These are phyloP conservation scores for Athelia sp. DNA, from an alignment of 1,284 basidiomycete genomes.

Conservation along the genomic window DNA sequence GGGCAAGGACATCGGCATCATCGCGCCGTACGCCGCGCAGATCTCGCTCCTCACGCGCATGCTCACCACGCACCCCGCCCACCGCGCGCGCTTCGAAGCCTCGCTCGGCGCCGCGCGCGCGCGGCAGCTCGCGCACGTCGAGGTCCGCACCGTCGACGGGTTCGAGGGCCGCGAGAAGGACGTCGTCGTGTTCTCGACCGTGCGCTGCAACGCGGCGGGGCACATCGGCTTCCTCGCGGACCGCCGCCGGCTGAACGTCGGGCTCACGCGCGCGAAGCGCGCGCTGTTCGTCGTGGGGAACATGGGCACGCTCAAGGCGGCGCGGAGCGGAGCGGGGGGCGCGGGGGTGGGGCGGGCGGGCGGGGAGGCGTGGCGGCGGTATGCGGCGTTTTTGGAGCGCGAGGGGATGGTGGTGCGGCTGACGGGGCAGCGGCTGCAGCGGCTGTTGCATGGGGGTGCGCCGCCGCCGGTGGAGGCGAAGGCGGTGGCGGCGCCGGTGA, in stretches of 20 bases:
- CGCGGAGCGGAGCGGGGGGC: constrained; percentile 27
- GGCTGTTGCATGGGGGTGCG: constrained; percentile 42
- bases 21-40: constrained; percentile 84
- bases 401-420: constrained; percentile 48
- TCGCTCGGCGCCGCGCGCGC: constrained; percentile 62
- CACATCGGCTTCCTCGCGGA: constrained; percentile 91
- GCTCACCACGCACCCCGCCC: constrained; percentile 48
- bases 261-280: constrained; percentile 80
- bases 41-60: constrained; percentile 65
- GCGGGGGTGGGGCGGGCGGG: constrained; percentile 12
- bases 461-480: constrained; percentile 12
- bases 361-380: constrained; percentile 55
- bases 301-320: constrained; percentile 58
- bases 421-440: constrained; percentile 35
- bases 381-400: constrained; percentile 47
- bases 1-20: constrained; percentile 80
- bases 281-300: constrained; percentile 82
- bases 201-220: constrained; percentile 71
- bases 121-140: constrained; percentile 61
- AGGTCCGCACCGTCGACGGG: constrained; percentile 88
- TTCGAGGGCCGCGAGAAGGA: constrained; percentile 94
- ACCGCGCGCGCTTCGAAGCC: constrained; percentile 45
- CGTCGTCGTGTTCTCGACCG: constrained; percentile 87
- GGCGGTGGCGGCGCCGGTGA: constrained; percentile 3
- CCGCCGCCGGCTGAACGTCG: constrained; percentile 81